phyloP scores from a whole-genome alignment of 768 basidiomycete species.

The Lentinula boryana region DNA sequence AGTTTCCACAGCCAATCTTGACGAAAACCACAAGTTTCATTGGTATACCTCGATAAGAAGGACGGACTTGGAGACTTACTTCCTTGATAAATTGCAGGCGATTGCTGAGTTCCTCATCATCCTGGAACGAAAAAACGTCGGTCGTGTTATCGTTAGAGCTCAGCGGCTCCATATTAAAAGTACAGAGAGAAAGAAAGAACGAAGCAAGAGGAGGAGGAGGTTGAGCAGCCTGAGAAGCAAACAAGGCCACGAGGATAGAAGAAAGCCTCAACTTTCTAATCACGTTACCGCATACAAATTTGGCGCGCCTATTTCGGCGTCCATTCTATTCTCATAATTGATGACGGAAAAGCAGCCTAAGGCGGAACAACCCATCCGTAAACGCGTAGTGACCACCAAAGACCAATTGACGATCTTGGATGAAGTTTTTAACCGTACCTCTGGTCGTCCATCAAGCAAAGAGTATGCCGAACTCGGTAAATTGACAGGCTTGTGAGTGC shows the following conservation, averaged over 20 bases:
- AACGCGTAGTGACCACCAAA: neutral
- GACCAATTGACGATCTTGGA: neutral
- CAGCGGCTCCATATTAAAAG: conserved; percentile 6
- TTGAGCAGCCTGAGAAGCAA: neutral
- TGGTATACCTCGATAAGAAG: conserved; percentile 5
- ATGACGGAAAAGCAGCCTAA: neutral
- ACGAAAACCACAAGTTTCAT: conserved; percentile 8
- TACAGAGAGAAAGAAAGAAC: neutral
- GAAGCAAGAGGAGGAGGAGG: conserved; percentile 14
- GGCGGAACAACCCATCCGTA: too few species aligned
- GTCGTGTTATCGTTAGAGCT: conserved; percentile 8
- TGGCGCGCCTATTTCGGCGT: neutral
- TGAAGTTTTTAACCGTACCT: neutral
- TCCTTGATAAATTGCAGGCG: conserved; percentile 71
- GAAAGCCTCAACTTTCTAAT: neutral
- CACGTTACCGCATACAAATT: neutral
- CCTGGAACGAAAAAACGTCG: conserved; percentile 47
- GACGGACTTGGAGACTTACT: conserved; percentile 29
- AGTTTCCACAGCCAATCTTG: conserved; percentile 87
- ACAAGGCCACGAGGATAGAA: neutral
- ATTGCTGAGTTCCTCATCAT: conserved; percentile 38
- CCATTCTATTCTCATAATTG: neutral
- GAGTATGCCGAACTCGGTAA: neutral
- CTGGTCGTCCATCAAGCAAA: neutral
- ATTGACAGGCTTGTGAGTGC: neutral